Evolutionary conservation across 192 early-diverging fungal genomes (phyloP), one percentile per base, ranked within the genome.

Genomic region (Dissophora ornata): DNA sequence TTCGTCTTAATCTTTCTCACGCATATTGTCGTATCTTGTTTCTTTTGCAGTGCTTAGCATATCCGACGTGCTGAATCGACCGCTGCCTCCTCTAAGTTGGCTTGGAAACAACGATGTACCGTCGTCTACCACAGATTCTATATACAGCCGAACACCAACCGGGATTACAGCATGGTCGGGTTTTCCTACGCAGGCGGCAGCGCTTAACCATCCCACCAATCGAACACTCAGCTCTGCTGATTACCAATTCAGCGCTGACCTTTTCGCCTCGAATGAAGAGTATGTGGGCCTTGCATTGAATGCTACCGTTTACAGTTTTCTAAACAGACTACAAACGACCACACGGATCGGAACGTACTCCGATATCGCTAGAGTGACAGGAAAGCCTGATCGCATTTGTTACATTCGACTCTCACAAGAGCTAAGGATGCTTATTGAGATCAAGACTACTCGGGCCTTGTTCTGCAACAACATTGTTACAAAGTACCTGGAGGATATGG

Each of bases 31-130:
- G 36, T 38, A 38, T 38, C 36, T 38, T 38, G 36, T 38, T 60
- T 33, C 4, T 48, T 60, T 49, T 38, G 19, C 4, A 48, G 46
- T 45, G 42, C 42, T 48, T 60, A 33, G 45, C 30, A 48, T 36
- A n/a, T 60, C 45, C 45, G 57, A 60, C 57, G 57, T 60, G 57
- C 57, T 60, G 57, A 60, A 33, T 60, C 57, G 44, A 60, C 11
- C 45, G 32, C 57, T 60, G 45, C 57, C 57, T 60, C 44, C 30
- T 13, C 45, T 60, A 48, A 25, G 0, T 49, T 49, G 22, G 30
- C 32, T 34, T 60, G 19, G 45, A 60, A 24, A 48, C n/a, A 46
- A 19, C 16, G 30, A 32, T 36, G 46, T 46, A 44, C 19, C 58
- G 30, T 48, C n/a, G 26, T 34, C 58, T 48, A 48, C 45, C 58